Evolutionary conservation across 2,329 filamentous ascomycete genomes (phyloP).

Genomic region (Trichocomaceae sp.): DNA sequence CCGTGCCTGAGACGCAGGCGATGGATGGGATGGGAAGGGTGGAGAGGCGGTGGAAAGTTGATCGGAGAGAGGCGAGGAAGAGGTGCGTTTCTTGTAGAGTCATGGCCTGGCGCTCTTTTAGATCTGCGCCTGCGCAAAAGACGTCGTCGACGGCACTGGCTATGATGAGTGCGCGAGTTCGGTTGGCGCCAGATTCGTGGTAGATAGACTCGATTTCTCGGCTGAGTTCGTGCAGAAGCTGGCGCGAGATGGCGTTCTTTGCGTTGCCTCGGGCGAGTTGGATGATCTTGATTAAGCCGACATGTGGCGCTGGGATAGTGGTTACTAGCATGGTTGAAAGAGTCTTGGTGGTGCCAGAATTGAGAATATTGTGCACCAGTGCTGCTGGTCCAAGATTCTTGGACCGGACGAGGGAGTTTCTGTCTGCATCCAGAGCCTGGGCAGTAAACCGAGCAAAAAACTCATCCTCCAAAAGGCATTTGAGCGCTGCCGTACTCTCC

Average conservation of each 20-base stretch:
- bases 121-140: constrained; percentile 11
- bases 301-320: background rate
- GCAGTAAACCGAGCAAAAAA: too few species aligned
- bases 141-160: constrained; percentile 5
- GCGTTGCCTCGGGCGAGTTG: background rate
- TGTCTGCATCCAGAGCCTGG: too few species aligned
- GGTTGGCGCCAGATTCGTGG: background rate
- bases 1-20: constrained; percentile 15
- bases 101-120: constrained; percentile 9
- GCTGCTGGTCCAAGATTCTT: too few species aligned
- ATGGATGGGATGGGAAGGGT: constrained; percentile 9
- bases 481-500: background rate
- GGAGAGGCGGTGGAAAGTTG: constrained; percentile 1
- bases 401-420: too few species aligned
- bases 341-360: background rate
- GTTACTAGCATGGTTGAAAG: background rate
- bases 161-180: background rate
- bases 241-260: background rate
- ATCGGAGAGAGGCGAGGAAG: constrained; percentile 3
- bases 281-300: background rate
- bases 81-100: background rate
- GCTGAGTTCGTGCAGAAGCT: background rate
- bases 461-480: too few species aligned
- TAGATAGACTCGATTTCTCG: background rate
- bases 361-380: background rate